phyloP scores from a whole-genome alignment of 2,329 filamentous ascomycete species.

The Hypoxylon sp. region DNA sequence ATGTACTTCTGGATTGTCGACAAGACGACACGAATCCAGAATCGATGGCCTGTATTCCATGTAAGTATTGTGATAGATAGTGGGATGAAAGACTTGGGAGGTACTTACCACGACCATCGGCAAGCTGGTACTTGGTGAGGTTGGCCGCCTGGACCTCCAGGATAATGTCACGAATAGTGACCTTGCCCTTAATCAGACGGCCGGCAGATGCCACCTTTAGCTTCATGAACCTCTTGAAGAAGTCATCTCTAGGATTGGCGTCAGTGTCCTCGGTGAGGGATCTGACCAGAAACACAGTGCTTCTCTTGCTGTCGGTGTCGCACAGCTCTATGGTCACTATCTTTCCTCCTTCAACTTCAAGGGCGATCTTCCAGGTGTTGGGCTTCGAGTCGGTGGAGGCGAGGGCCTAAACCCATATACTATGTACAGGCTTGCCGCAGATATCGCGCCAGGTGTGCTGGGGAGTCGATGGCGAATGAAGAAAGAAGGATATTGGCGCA shows the following conservation, averaged over 20 bases:
- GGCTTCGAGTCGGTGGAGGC: neutral
- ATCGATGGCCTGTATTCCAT: slow-evolving; percentile 3
- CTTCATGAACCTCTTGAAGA: neutral
- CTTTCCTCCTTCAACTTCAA: neutral
- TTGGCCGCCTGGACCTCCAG: neutral
- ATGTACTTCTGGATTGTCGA: neutral
- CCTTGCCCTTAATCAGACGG: neutral
- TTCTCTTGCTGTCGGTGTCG: neutral
- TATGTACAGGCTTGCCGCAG: neutral
- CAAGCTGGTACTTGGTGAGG: slow-evolving; percentile 2
- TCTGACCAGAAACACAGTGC: slow-evolving; percentile 2
- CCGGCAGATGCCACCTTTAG: neutral
- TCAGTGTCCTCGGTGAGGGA: neutral
- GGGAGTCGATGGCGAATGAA: neutral
- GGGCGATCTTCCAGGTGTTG: slow-evolving; percentile 22
- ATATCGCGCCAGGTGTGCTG: neutral
- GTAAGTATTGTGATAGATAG: neutral
- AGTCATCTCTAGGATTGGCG: neutral
- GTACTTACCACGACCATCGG: slow-evolving; percentile 10
- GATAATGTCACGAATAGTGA: neutral
- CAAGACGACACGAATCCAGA: neutral
- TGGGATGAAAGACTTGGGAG: neutral
- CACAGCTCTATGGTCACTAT: slow-evolving; percentile 15
- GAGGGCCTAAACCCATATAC: slow-evolving; percentile 15
- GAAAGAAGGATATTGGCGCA: neutral